Percentiles rank a stretch among this genome's conserved stretches.
Evolutionary conservation across 2,329 filamentous ascomycete species (phyloP).

Genomic region (Fusarium multiceps): DNA sequence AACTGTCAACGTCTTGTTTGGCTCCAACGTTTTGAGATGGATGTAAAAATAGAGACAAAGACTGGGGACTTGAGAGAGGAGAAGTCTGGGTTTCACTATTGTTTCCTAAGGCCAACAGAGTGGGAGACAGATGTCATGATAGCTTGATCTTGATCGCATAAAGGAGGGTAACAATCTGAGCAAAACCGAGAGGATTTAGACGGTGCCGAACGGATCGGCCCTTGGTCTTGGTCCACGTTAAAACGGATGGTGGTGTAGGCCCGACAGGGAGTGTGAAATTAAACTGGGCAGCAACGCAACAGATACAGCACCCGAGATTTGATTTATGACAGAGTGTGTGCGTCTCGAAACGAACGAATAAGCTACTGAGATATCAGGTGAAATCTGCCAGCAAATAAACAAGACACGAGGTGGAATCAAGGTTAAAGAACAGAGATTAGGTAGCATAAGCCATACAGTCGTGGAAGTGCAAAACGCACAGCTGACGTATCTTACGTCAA

Average conservation of each 20-base stretch:
- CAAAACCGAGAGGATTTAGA: slow-evolving; percentile 19
- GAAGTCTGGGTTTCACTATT: slow-evolving; percentile 9
- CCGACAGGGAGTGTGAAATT: slow-evolving; percentile 30
- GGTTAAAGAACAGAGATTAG: slow-evolving; percentile 13
- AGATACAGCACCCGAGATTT: slow-evolving; percentile 20
- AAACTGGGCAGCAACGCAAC: slow-evolving; percentile 34
- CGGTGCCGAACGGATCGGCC: slow-evolving; percentile 45
- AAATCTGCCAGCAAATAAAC: neutral
- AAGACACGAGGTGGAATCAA: slow-evolving; percentile 30
- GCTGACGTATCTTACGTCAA: slow-evolving; percentile 29
- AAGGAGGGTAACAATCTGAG: slow-evolving; percentile 16
- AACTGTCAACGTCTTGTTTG: slow-evolving; percentile 32
- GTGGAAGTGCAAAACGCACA: slow-evolving; percentile 18
- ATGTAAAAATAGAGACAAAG: neutral
- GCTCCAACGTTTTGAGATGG: slow-evolving; percentile 9
- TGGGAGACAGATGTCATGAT: slow-evolving; percentile 10
- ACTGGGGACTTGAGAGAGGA: neutral
- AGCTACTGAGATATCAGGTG: neutral
- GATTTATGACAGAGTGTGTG: slow-evolving; percentile 11
- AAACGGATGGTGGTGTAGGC: slow-evolving; percentile 29
- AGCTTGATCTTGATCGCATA: slow-evolving; percentile 14
- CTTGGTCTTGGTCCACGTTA: slow-evolving; percentile 44
- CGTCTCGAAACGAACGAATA: neutral
- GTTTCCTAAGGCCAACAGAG: slow-evolving; percentile 24
- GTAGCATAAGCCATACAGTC: slow-evolving; percentile 11